Evolutionary conservation across 2,329 filamentous ascomycete genomes (phyloP).

Genomic region (Epichloe uncinata): DNA sequence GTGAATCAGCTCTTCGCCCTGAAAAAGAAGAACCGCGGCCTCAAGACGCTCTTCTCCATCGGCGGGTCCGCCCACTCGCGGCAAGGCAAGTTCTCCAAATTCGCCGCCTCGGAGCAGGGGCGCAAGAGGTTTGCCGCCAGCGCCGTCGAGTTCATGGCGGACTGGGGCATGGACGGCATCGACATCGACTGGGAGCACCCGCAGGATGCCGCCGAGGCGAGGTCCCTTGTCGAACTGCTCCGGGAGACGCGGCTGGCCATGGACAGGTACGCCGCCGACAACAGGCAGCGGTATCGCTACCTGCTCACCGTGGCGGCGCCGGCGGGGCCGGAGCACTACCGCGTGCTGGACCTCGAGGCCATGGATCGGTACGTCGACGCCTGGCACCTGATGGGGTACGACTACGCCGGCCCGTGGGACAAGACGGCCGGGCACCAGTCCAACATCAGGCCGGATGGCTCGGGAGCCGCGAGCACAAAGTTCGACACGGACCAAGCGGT

Average conservation of each 20-base stretch:
- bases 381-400: constrained; percentile 56
- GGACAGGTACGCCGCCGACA: constrained; percentile 25
- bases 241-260: constrained; percentile 30
- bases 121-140: constrained; percentile 53
- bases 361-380: constrained; percentile 46
- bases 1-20: constrained; percentile 64
- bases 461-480: constrained; percentile 45
- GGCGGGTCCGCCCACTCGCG: constrained; percentile 67
- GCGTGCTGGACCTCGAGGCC: constrained; percentile 33
- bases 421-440: constrained; percentile 50
- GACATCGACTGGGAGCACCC: constrained; percentile 48
- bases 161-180: constrained; percentile 48
- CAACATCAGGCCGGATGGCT: constrained; percentile 46
- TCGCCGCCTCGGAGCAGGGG: constrained; percentile 47
- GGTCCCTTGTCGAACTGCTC: constrained; percentile 29
- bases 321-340: constrained; percentile 34
- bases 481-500: constrained; percentile 57
- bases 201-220: constrained; percentile 22
- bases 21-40: constrained; percentile 61
- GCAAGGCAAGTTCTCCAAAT: constrained; percentile 45
- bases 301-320: constrained; percentile 37
- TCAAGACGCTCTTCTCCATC: constrained; percentile 71
- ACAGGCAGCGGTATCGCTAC: constrained; percentile 32
- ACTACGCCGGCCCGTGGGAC: constrained; percentile 59
- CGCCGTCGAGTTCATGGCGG: constrained; percentile 55